Percentiles rank a stretch among this genome's conserved stretches.
Conservation (phyloP, 1,284 basidiomycete genomes). For the Wallemia mellicola region DNA sequence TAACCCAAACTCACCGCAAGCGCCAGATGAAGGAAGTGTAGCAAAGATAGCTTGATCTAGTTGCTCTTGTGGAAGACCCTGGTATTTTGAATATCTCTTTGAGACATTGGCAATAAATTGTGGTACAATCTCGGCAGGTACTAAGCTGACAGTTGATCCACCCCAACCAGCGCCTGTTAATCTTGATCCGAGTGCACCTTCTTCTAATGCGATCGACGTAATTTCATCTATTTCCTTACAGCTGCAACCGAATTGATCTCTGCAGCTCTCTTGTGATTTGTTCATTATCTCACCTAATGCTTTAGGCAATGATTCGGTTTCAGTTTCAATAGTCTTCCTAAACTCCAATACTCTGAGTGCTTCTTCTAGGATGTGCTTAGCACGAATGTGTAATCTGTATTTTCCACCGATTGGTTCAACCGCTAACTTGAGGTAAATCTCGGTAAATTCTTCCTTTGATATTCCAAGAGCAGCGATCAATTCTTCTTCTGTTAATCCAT, state of each 20-base stretch:
- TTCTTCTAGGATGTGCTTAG: constrained; percentile 44
- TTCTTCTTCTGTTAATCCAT: constrained; percentile 20
- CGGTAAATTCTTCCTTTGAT: constrained; percentile 24
- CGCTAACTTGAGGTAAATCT: constrained; percentile 27
- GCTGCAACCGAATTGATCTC: constrained; percentile 40
- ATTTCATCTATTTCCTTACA: constrained; percentile 45
- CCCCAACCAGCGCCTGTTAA: constrained; percentile 70
- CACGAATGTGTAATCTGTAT: constrained; percentile 49
- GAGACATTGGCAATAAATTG: constrained; percentile 34
- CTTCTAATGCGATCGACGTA: constrained; percentile 25
- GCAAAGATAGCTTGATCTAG: constrained; percentile 44
- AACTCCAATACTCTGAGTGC: constrained; percentile 47
- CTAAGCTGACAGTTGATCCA: constrained; percentile 55
- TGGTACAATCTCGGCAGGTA: constrained; percentile 32
- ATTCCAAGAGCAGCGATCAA: constrained; percentile 19
- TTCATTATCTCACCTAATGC: constrained; percentile 44
- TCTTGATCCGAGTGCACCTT: constrained; percentile 45
- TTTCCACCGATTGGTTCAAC: constrained; percentile 31
- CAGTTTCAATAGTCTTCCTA: constrained; percentile 28
- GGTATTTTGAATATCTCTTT: constrained; percentile 30
- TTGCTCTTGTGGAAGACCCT: constrained; percentile 26
- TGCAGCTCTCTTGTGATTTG: constrained; percentile 38
- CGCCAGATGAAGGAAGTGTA: constrained; percentile 54
- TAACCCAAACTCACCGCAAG: too few relatives aligned
- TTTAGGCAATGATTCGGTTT: constrained; percentile 8